Evolutionary conservation across 257 asterid genomes (phyloP).

Genomic region (Fraxinus cuspidata): DNA sequence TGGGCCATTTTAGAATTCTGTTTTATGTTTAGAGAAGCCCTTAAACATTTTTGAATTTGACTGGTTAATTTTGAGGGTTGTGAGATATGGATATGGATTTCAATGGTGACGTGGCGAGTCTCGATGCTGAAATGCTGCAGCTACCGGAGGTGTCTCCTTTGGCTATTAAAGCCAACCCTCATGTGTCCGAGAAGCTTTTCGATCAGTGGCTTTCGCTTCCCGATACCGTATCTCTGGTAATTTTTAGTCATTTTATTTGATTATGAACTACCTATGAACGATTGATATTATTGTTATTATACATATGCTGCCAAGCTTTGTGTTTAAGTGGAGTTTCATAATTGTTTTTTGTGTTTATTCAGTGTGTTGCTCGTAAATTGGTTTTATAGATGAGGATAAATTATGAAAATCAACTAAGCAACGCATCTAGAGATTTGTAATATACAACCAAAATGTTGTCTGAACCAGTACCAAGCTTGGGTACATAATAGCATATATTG

Average conservation of each 20-base stretch:
- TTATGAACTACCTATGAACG: neutral
- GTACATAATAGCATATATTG: neutral
- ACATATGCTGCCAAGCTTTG: neutral
- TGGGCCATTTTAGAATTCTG: neutral
- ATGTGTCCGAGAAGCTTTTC: slow-evolving; percentile 78
- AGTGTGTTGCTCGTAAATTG: neutral
- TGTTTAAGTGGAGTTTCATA: neutral
- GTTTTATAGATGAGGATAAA: neutral
- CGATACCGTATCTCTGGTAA: slow-evolving; percentile 79
- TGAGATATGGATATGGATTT: slow-evolving; percentile 79
- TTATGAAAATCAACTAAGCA: neutral
- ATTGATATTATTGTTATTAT: slow-evolving; percentile 1
- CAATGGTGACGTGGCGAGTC: slow-evolving; percentile 77
- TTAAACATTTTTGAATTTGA: slow-evolving; percentile 34
- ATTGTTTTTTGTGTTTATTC: neutral
- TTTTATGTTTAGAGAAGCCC: slow-evolving; percentile 45
- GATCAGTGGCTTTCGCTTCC: slow-evolving; percentile 98
- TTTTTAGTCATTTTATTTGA: neutral
- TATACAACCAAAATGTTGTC: neutral
- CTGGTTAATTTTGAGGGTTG: slow-evolving; percentile 18
- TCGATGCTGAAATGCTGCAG: slow-evolving; percentile 92
- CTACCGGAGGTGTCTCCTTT: slow-evolving; percentile 85
- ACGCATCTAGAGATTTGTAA: neutral
- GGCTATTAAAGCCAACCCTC: slow-evolving; percentile 83
- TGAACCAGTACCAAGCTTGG: neutral